Percentiles rank a stretch among this genome's conserved stretches.
These are phyloP conservation scores for Hygrophorus russula DNA, from an alignment of 768 basidiomycete genomes.

Conservation along the genomic window DNA sequence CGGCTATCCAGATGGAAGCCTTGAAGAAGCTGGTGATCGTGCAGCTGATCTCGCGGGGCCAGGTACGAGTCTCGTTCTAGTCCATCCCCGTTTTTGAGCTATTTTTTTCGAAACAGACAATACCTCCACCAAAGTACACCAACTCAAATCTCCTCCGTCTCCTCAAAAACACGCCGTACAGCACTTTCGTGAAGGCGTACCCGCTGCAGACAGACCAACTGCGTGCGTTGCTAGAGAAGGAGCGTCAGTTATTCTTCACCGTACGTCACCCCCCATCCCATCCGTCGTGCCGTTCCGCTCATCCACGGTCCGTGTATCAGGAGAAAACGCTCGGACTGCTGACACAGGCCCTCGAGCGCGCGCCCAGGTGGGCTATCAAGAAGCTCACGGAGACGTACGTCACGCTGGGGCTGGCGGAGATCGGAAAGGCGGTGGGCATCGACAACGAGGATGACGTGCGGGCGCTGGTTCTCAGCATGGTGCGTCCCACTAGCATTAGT, in stretches of 20 bases:
- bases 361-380: constrained; percentile 69
- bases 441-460: constrained; percentile 44
- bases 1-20: constrained; percentile 75
- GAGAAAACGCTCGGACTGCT: constrained; percentile 70
- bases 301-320: constrained; percentile 18
- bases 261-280: constrained; percentile 24
- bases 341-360: constrained; percentile 50
- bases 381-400: constrained; percentile 78
- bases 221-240: constrained; percentile 39
- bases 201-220: constrained; percentile 41
- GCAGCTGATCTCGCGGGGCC: constrained; percentile 68
- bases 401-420: constrained; percentile 63
- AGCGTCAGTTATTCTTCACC: constrained; percentile 35
- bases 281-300: background rate
- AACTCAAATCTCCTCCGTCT: constrained; percentile 43
- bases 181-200: constrained; percentile 51
- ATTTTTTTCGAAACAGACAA: constrained; percentile 18
- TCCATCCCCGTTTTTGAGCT: background rate
- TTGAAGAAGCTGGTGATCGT: constrained; percentile 74
- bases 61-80: constrained; percentile 27
- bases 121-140: constrained; percentile 64
- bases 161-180: constrained; percentile 61
- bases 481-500: constrained; percentile 18
- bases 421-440: constrained; percentile 44
- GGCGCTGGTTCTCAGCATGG: constrained; percentile 62